A percentile compares a stretch with the other conserved stretches of the same genome.
Conservation (phyloP, 164 flowering plant species). For the Berberis thunbergii region DNA sequence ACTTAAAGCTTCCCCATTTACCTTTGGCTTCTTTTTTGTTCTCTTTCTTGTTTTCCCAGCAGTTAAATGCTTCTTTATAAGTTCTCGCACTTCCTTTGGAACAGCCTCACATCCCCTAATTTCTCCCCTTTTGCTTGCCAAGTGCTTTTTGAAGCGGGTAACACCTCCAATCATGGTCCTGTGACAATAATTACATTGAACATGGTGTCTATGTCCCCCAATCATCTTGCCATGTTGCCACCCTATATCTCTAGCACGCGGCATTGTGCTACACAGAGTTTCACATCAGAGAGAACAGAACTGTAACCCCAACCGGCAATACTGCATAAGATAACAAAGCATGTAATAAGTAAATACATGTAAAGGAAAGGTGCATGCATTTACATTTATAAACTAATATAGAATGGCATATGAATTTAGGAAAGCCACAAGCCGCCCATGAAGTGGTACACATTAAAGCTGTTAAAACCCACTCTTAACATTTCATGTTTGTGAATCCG, state of each 20-base stretch:
- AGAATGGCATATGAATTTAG: not conserved
- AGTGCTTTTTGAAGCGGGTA: constrained; percentile 31
- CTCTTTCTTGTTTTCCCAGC: constrained; percentile 15
- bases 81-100: constrained; percentile 25
- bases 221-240: constrained; percentile 33
- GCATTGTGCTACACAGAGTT: constrained; percentile 13
- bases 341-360: not conserved
- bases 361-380: not conserved
- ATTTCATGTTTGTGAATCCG: too few species aligned
- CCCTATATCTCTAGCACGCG: constrained; percentile 31
- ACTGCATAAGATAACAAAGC: not conserved
- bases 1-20: constrained; percentile 9
- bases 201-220: constrained; percentile 34
- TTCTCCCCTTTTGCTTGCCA: constrained; percentile 29
- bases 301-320: constrained; percentile 6
- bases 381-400: not conserved
- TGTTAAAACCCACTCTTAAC: too few species aligned
- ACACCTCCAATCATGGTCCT: constrained; percentile 31
- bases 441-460: too few species aligned
- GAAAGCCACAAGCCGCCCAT: too few species aligned
- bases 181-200: constrained; percentile 26
- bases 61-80: constrained; percentile 21
- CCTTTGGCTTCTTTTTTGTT: constrained; percentile 15
- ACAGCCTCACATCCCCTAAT: constrained; percentile 29
- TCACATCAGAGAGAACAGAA: not conserved